phyloP scores from a whole-genome alignment of 345 rosid species.

The Citrus maxima region DNA sequence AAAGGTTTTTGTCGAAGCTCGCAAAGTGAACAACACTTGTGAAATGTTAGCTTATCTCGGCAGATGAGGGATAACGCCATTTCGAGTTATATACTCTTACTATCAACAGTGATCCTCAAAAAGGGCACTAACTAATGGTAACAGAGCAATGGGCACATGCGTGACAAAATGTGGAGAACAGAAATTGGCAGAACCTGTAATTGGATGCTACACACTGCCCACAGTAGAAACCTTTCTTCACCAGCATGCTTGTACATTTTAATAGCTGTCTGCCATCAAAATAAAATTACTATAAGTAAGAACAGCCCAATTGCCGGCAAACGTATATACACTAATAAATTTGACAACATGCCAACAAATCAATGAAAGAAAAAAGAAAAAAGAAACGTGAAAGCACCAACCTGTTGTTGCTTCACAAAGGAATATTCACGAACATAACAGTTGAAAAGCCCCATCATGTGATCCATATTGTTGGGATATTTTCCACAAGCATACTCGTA shows the following conservation, averaged over 20 bases:
- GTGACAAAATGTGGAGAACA: neutral
- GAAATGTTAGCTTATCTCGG: neutral
- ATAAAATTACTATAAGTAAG: conserved; percentile 16
- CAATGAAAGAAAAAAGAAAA: neutral
- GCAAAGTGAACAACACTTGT: neutral
- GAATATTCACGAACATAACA: conserved; percentile 94
- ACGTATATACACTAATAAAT: neutral
- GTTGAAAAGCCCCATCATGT: conserved; percentile 97
- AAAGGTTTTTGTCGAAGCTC: neutral
- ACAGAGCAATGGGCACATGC: neutral
- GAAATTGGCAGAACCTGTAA: conserved; percentile 60
- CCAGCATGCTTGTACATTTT: conserved; percentile 93
- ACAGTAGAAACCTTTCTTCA: conserved; percentile 91
- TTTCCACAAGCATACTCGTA: conserved; percentile 84
- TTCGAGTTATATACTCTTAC: neutral
- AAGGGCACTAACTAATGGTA: neutral
- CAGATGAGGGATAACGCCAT: neutral
- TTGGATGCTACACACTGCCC: conserved; percentile 99
- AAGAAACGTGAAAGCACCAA: conserved; percentile 22
- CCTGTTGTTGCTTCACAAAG: conserved; percentile 98
- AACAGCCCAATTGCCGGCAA: neutral
- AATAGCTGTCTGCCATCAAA: conserved; percentile 78
- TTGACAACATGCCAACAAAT: neutral
- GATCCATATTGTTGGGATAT: conserved; percentile 73
- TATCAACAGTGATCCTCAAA: neutral